Conservation (phyloP, 108 stramenopile genomes). For the Mayamaea pseudoterrestris region DNA sequence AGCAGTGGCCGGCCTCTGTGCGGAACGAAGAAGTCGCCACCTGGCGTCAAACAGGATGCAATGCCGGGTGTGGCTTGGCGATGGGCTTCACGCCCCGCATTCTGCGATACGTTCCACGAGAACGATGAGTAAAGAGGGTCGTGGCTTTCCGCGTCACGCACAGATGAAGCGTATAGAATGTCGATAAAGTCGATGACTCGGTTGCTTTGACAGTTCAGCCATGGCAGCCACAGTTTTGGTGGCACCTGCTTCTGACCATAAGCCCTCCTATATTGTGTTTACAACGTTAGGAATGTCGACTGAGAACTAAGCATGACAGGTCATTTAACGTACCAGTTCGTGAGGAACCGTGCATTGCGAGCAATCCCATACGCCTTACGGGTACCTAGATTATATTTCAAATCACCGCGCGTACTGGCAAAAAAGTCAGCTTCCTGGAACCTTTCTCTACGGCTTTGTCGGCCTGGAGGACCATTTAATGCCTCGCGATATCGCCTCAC, state of each 20-base stretch:
- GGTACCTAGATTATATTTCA: no score
- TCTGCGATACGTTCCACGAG: constrained; percentile 40
- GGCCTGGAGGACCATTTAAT: constrained; percentile 20
- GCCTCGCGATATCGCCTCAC: constrained; percentile 18
- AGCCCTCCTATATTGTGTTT: no score
- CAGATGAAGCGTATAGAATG: constrained; percentile 31
- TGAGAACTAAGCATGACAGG: no score
- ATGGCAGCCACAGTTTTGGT: constrained; percentile 25
- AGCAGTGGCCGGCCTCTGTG: constrained; percentile 32
- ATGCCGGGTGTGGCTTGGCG: constrained; percentile 26
- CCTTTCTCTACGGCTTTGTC: constrained; percentile 18
- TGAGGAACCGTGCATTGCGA: no score
- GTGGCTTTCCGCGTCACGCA: constrained; percentile 14
- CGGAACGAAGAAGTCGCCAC: constrained; percentile 25
- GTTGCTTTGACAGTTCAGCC: constrained; percentile 28
- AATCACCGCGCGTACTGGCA: no score
- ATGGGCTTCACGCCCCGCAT: constrained; percentile 33
- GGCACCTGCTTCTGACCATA: constrained; percentile 20
- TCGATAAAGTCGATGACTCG: constrained; percentile 31
- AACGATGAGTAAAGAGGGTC: constrained; percentile 28
- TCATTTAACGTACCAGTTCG: no score
- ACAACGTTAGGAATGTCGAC: no score
- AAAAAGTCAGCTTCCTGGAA: constrained; percentile 24
- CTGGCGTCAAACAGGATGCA: constrained; percentile 33
- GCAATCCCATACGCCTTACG: no score